A percentile compares a stretch with the other conserved stretches of the same genome.
These are phyloP conservation scores for Agrostemma githago DNA, from an alignment of 148 eudicot species.

Conservation along the genomic window DNA sequence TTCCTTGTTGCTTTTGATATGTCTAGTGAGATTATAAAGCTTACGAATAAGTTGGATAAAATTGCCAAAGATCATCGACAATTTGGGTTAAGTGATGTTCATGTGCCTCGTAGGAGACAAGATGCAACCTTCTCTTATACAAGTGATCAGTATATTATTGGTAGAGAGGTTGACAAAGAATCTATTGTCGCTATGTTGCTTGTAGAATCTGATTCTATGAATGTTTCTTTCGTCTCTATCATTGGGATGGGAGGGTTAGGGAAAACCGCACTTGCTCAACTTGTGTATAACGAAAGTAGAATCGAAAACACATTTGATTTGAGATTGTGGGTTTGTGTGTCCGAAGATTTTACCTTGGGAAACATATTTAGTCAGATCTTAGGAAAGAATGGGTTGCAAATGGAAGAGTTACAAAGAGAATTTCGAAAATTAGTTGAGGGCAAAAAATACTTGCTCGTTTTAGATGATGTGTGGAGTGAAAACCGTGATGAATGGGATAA, in stretches of 20 bases:
- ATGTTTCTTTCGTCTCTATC: conserved; percentile 11
- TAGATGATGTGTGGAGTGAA: background rate
- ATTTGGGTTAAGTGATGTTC: no score
- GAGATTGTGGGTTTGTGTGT: conserved; percentile 4
- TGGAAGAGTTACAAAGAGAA: background rate
- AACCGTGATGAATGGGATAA: background rate
- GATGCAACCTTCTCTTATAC: no score
- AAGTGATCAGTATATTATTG: no score
- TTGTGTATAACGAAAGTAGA: conserved; percentile 1
- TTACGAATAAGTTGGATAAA: no score
- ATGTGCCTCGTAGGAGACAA: no score
- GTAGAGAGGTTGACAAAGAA: no score
- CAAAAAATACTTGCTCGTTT: background rate
- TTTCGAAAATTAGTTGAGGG: conserved; percentile 8
- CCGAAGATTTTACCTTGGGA: conserved; percentile 4
- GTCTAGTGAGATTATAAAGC: no score
- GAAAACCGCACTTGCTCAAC: conserved; percentile 7
- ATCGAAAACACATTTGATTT: background rate
- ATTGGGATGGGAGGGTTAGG: conserved; percentile 13
- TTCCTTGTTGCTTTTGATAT: no score
- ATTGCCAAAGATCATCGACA: no score
- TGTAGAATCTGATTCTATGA: background rate
- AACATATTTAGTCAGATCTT: conserved; percentile 1
- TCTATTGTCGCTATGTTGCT: background rate
- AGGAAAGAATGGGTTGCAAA: background rate